Conservation (phyloP, 177 flowering plant species). For the Vitis hybrid region DNA sequence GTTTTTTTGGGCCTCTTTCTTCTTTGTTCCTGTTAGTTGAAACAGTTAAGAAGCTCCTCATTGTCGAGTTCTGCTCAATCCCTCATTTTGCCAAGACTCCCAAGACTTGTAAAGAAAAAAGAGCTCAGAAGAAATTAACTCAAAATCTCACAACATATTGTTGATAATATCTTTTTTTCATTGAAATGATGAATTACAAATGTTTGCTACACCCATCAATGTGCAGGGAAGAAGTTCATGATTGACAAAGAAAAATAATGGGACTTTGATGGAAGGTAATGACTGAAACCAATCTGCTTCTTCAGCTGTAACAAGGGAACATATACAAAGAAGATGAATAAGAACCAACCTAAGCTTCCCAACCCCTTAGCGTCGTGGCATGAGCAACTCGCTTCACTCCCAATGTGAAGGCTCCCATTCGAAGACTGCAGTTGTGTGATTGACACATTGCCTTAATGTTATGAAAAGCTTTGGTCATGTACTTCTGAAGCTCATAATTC, state of each 20-base stretch:
- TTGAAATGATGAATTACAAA: too few species aligned
- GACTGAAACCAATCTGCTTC: slow-evolving; percentile 2
- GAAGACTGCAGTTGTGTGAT: slow-evolving; percentile 63
- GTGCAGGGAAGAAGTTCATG: too few species aligned
- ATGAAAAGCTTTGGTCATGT: slow-evolving; percentile 62
- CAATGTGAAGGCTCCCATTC: slow-evolving; percentile 86
- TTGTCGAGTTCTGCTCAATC: too few species aligned
- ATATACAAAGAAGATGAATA: background rate
- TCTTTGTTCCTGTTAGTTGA: too few species aligned
- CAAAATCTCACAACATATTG: too few species aligned
- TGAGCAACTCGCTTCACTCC: slow-evolving; percentile 81
- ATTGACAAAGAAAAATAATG: background rate
- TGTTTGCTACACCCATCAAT: too few species aligned
- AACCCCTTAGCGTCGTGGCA: slow-evolving; percentile 68
- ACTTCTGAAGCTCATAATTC: slow-evolving; percentile 55
- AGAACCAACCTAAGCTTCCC: slow-evolving; percentile 57
- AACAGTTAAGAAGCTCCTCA: too few species aligned
- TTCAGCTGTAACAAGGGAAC: background rate
- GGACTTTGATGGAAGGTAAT: background rate
- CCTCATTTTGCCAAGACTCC: too few species aligned
- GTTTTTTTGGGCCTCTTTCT: too few species aligned
- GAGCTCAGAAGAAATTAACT: too few species aligned
- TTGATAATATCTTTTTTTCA: too few species aligned
- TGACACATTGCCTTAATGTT: slow-evolving; percentile 69
- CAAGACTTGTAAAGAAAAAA: too few species aligned